Base-by-base conservation (phyloP, 2,329 filamentous ascomycete genomes). In the Xylariaceae sp. region DNA sequence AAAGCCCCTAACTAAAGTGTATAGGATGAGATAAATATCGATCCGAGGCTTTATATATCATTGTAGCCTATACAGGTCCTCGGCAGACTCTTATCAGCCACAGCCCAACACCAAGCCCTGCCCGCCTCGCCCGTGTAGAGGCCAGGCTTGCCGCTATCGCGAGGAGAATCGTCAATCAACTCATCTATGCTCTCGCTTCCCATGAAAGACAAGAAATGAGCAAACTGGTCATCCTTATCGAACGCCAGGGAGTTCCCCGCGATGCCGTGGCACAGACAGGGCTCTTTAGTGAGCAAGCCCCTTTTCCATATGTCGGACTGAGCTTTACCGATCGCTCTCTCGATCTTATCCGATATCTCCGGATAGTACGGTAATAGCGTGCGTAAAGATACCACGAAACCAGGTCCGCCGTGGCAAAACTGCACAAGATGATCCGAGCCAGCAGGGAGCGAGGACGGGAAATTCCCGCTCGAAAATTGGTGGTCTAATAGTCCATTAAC, bases 371-470 rank as follows among this genome's bases (percentile, higher is more conserved):
- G 72, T 47, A 74, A 72, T 48, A 88, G 74, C 1, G 79, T 78
- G 4, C 77, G 62, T 8, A 88, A 73, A 5, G 81, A 84, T 30
- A 79, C 70, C 8, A 86, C 70, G 19, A 86, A 78, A 0, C 85
- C 85, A 2, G 85, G 80, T 0, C 81, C 82, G 2, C 85, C 85
- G 62, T 87, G 85, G 63, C 84, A 88, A 68, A 85, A 84, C 63
- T 87, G 84, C 6, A 87, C 77, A 6, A 84, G 71, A 40, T 51
- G 42, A 30, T 67, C 65, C 4, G 54, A 49, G 48, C 65, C 34
- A 55, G 55, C 48, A 5, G 63, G 76, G 9, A 79, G 73, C 44
- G 76, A 79, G 6, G 78, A 78, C 0, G 82, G 81, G 71, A 85
- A 88, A 64, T 87, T 87, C 3, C 85, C 84, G 55, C 77, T 80